A percentile compares a stretch with the other conserved stretches of the same genome.
Conservation (phyloP, 2,329 filamentous ascomycete species). For the Fusarium tupiense region DNA sequence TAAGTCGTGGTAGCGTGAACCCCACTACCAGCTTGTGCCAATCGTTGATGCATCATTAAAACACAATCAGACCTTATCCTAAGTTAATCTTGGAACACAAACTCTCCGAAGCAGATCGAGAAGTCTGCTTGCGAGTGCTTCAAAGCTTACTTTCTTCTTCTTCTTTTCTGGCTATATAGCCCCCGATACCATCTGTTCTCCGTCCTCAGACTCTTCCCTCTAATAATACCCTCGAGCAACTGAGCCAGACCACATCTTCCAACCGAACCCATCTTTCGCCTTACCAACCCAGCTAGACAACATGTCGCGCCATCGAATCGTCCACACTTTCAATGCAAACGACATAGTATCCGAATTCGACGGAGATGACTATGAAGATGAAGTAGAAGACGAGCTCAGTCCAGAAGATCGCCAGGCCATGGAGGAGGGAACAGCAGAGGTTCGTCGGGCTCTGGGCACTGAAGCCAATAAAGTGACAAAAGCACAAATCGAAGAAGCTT, state of each 20-base stretch:
- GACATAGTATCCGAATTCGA: constrained; percentile 61
- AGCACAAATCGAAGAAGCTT: constrained; percentile 82
- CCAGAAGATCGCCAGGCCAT: constrained; percentile 62
- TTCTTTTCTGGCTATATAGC: neutral
- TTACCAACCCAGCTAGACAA: neutral
- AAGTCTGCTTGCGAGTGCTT: neutral
- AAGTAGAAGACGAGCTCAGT: constrained; percentile 58
- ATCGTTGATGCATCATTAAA: constrained; percentile 28
- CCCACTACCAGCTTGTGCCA: constrained; percentile 39
- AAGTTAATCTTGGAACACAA: neutral
- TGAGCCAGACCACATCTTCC: neutral
- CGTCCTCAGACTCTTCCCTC: neutral
- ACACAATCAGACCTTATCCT: neutral
- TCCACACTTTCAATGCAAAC: constrained; percentile 59
- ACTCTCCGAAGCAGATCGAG: neutral
- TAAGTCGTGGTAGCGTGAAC: constrained; percentile 28
- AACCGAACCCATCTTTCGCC: neutral
- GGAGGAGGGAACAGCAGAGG: constrained; percentile 71
- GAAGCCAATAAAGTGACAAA: constrained; percentile 65
- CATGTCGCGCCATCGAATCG: constrained; percentile 44
- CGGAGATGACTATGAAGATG: constrained; percentile 56
- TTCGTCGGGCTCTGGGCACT: constrained; percentile 71
- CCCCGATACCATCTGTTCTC: neutral
- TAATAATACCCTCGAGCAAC: neutral
- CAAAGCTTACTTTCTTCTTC: neutral